Conservation (phyloP, 2,329 filamentous ascomycete genomes). For the Phoma sp. region DNA sequence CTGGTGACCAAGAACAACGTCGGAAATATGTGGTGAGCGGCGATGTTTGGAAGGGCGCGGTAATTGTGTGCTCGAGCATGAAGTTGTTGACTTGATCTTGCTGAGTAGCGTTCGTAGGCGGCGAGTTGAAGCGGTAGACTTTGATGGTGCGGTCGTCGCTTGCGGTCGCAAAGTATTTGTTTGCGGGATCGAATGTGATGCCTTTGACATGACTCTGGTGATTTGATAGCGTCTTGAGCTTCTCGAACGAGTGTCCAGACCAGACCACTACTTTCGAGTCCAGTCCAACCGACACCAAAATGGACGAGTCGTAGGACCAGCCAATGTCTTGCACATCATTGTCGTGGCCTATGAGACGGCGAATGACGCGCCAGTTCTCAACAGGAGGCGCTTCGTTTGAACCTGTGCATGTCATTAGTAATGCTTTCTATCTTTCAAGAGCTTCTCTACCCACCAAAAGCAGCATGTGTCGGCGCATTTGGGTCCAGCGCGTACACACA, state of each 20-base stretch:
- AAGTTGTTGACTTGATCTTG: constrained; percentile 99
- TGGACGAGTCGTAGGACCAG: constrained; percentile 95
- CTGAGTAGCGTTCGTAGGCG: constrained; percentile 86
- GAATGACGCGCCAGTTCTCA: constrained; percentile 97
- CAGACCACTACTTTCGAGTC: constrained; percentile 98
- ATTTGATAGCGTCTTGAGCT: constrained; percentile 89
- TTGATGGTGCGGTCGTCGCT: constrained; percentile 97
- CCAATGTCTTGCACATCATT: constrained; percentile 98
- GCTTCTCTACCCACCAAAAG: constrained; percentile 70
- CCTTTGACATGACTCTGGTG: constrained; percentile 99
- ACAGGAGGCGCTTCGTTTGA: constrained; percentile 89
- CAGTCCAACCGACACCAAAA: constrained; percentile 92
- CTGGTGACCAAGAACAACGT: constrained; percentile 95
- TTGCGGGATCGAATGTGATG: constrained; percentile 97
- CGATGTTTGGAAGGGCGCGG: constrained; percentile 84
- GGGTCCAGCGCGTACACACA: constrained; percentile 94
- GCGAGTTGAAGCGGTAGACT: constrained; percentile 90
- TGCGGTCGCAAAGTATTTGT: constrained; percentile 98
- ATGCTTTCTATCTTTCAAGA: neutral
- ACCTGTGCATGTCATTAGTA: constrained; percentile 55
- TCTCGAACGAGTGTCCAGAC: constrained; percentile 98
- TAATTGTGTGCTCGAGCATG: constrained; percentile 90
- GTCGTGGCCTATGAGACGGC: constrained; percentile 92
- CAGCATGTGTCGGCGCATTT: constrained; percentile 76
- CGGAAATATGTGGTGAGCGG: constrained; percentile 97